Percentiles rank a stretch among this genome's conserved stretches.
Conservation (phyloP, 2,329 filamentous ascomycete species). For the Phialophora tarda region DNA sequence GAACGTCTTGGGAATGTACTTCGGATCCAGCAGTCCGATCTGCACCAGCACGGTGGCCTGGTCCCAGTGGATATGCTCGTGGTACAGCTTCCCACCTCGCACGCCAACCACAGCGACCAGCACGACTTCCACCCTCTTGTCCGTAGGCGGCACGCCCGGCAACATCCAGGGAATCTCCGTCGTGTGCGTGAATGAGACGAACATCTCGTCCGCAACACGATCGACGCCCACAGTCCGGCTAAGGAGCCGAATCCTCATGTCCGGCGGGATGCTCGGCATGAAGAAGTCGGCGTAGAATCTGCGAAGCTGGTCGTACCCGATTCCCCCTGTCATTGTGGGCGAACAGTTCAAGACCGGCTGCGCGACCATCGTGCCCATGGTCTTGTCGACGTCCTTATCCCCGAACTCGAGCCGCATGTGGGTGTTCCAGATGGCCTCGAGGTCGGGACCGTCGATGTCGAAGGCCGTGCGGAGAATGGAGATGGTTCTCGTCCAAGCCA, state of each 20-base stretch:
- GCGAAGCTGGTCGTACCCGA: conserved; percentile 49
- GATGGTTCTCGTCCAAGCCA: conserved; percentile 73
- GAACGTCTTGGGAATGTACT: conserved; percentile 57
- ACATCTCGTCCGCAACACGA: conserved; percentile 66
- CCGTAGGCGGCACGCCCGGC: conserved; percentile 62
- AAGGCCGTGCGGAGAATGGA: conserved; percentile 66
- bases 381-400: conserved; percentile 45
- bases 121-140: conserved; percentile 62
- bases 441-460: conserved; percentile 44
- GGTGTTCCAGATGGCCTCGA: conserved; percentile 49
- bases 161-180: conserved; percentile 64
- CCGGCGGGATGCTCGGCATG: conserved; percentile 57
- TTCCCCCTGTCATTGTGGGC: conserved; percentile 51
- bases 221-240: conserved; percentile 64
- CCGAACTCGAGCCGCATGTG: conserved; percentile 43
- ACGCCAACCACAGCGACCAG: conserved; percentile 63
- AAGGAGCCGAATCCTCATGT: conserved; percentile 59
- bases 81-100: conserved; percentile 59
- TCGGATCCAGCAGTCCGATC: conserved; percentile 63
- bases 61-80: conserved; percentile 67
- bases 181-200: conserved; percentile 63
- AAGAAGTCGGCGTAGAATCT: conserved; percentile 65
- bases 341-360: conserved; percentile 45
- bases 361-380: conserved; percentile 41
- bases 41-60: conserved; percentile 66